Evolutionary conservation across 352 stramenopile species (phyloP), one percentile per base, ranked within the genome.

Genomic region (Peronospora destructor): DNA sequence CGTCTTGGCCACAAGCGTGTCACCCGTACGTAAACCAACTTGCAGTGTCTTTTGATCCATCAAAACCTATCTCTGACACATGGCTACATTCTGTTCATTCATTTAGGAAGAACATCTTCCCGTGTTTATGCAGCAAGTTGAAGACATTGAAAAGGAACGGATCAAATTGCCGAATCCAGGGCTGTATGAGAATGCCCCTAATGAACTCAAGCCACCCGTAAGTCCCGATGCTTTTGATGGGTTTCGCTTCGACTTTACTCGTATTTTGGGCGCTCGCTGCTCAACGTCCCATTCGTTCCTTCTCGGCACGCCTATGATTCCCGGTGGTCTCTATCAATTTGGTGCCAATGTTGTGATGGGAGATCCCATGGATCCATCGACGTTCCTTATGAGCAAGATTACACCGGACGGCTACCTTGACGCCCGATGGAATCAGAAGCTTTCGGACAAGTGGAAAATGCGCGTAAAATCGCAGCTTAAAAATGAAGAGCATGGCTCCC

Each of bases 181-280:
- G 2, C 71, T 89, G 21, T 93, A 90, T 58, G 82, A 93, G 61
- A 91, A 86, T 59, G 72, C 79, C 14, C 78, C 77, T 19, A 88
- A 87, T 66, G 82, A 92, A 59, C 73, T 90, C 45, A 92, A 92
- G 57, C 65, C 59, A 2, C 78, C 81, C 12, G 75, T 92, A 49
- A 87, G 76, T 28, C 76, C 78, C 5, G 80, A 89, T 43, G 79
- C 76, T 12, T 93, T 93, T 47, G 82, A 93, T 53, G 82, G 82
- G 51, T 91, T 93, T 63, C 79, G 82, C 56, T 91, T 93, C 44
- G 82, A 93, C 54, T 88, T 93, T 40, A 87, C 77, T 63, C 79
- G 82, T 53, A 88, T 88, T 23, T 45, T 93, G 25, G 79, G 77
- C 48, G 75, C 82, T 48, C 73, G 73, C 19, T 93, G 87, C 65